These are phyloP conservation scores for Chara braunii DNA, from an alignment of 139 green algal species.

Conservation along the genomic window DNA sequence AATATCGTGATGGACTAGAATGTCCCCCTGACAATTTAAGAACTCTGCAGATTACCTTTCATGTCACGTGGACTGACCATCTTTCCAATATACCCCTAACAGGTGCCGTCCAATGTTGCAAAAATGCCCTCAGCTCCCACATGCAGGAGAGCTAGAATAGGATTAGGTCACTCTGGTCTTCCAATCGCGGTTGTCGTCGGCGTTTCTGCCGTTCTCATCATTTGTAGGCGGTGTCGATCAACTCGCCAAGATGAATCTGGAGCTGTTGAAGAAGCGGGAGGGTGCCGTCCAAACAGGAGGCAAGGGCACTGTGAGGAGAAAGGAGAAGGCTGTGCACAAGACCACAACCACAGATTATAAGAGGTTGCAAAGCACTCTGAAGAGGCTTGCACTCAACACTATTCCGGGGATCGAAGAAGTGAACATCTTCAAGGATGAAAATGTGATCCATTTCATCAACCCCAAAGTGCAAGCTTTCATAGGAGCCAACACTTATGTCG, in stretches of 20 bases:
- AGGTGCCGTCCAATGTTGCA: too few species aligned
- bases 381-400: conserved; percentile 95
- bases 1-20: too few species aligned
- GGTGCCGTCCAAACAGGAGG: conserved; percentile 82
- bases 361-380: conserved; percentile 90
- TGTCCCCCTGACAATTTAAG: too few species aligned
- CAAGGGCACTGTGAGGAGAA: conserved; percentile 85
- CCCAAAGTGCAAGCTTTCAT: conserved; percentile 99
- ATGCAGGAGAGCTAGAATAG: too few species aligned
- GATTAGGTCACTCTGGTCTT: too few species aligned
- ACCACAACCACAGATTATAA: conserved; percentile 93
- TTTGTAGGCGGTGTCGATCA: too few species aligned
- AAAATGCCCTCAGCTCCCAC: too few species aligned
- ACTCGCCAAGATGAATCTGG: conserved; percentile 74
- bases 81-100: too few species aligned
- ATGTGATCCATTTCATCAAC: conserved; percentile 89
- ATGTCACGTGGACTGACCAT: too few species aligned
- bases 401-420: conserved; percentile 99
- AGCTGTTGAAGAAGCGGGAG: conserved; percentile 88
- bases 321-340: conserved; percentile 99
- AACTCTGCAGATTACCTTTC: too few species aligned
- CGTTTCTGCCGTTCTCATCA: too few species aligned
- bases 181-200: too few species aligned
- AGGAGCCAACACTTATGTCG: conserved; percentile 96
- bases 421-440: conserved; percentile 91